These are phyloP conservation scores for Russula olivacea DNA, from an alignment of 768 basidiomycete genomes.

Conservation along the genomic window DNA sequence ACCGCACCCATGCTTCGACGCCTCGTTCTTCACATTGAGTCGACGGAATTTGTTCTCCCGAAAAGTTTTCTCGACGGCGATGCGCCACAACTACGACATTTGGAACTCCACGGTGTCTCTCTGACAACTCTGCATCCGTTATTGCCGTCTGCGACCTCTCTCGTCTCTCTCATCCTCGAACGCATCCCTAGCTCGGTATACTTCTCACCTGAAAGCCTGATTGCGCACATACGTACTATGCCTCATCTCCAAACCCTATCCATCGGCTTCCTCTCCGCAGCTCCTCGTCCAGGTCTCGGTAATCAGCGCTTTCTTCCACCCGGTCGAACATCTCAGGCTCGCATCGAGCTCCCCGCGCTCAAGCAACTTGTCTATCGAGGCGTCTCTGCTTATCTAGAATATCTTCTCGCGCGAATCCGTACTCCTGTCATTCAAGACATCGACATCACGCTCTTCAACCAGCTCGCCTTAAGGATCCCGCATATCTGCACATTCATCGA, in stretches of 20 bases:
- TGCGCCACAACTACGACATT: slow-evolving; percentile 8
- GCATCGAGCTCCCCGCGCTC: slow-evolving; percentile 10
- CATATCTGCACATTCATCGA: neutral
- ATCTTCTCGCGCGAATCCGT: slow-evolving; percentile 8
- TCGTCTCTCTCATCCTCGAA: slow-evolving; percentile 16
- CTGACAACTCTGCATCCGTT: slow-evolving; percentile 5
- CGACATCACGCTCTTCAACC: slow-evolving; percentile 14
- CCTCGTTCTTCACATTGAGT: slow-evolving; percentile 13
- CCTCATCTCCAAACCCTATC: slow-evolving; percentile 7
- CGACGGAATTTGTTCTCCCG: slow-evolving; percentile 11
- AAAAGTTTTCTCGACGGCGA: slow-evolving; percentile 8
- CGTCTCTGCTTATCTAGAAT: slow-evolving; percentile 9
- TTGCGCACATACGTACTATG: slow-evolving; percentile 7
- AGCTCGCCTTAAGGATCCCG: slow-evolving; percentile 8
- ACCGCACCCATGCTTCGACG: slow-evolving; percentile 7
- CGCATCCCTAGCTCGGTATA: slow-evolving; percentile 13
- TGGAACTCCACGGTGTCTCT: slow-evolving; percentile 11
- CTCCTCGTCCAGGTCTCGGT: slow-evolving; percentile 12
- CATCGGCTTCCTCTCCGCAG: slow-evolving; percentile 12
- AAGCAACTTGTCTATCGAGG: slow-evolving; percentile 14
- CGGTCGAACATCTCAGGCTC: neutral
- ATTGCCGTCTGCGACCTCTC: slow-evolving; percentile 6
- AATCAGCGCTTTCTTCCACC: neutral
- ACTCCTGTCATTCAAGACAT: slow-evolving; percentile 9
- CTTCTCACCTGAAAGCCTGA: slow-evolving; percentile 11